phyloP scores from a whole-genome alignment of 2,329 filamentous ascomycete genomes.

The Bipolaris victoriae region DNA sequence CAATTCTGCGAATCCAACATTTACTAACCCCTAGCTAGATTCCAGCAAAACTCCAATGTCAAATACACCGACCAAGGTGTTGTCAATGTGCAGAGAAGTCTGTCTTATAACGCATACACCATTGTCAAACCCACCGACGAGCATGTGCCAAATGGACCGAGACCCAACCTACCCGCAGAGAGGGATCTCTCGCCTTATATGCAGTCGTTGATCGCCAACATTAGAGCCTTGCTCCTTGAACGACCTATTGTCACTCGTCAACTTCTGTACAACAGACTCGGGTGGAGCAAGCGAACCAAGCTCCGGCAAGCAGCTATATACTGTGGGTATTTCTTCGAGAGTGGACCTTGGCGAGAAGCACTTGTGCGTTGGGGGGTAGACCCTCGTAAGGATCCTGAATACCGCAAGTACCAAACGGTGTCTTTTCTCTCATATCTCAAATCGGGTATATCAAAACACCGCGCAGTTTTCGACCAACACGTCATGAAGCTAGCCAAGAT shows the following conservation, averaged over 20 bases:
- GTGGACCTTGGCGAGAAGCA: constrained; percentile 88
- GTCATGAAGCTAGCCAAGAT: constrained; percentile 32
- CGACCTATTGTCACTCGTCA: constrained; percentile 88
- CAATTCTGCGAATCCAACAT: not conserved
- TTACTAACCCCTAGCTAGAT: constrained; percentile 55
- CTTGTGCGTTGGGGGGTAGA: constrained; percentile 87
- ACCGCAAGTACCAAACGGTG: constrained; percentile 84
- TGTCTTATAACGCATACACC: constrained; percentile 48
- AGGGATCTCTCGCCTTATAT: constrained; percentile 62
- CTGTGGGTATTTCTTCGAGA: constrained; percentile 89
- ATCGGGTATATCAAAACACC: constrained; percentile 33
- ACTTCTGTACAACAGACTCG: constrained; percentile 75
- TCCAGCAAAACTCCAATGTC: constrained; percentile 84
- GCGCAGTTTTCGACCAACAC: constrained; percentile 35
- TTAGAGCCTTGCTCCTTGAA: constrained; percentile 70
- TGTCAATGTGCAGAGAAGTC: constrained; percentile 37
- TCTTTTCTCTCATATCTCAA: constrained; percentile 45
- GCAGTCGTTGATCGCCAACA: constrained; percentile 66
- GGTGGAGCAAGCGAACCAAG: constrained; percentile 57
- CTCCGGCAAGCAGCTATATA: constrained; percentile 81
- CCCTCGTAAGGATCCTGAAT: constrained; percentile 76
- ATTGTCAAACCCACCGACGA: constrained; percentile 67
- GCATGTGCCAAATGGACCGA: constrained; percentile 65
- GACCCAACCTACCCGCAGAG: constrained; percentile 61
- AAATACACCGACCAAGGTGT: constrained; percentile 58